Conservation (phyloP, 208 protist genomes). For the Acanthamoeba royreba region DNA sequence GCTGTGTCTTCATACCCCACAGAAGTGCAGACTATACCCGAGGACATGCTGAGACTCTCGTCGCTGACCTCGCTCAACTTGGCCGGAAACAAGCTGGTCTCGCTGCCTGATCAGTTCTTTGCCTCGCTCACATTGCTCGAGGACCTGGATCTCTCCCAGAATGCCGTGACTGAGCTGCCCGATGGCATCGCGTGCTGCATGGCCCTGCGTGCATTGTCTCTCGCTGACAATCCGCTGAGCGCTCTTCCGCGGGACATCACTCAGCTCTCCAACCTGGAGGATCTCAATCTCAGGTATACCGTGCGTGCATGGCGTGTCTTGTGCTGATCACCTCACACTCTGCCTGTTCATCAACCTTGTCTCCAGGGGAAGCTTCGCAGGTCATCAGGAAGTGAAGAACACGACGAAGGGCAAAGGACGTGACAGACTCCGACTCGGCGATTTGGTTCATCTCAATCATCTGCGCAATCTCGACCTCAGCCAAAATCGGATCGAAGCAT, state of each 20-base stretch:
- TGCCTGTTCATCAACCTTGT: too few relatives aligned
- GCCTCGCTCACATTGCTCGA: background rate
- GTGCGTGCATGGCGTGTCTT: too few relatives aligned
- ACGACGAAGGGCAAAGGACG: background rate
- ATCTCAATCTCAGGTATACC: background rate
- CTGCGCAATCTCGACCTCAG: background rate
- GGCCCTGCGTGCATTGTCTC: background rate
- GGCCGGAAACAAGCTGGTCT: background rate
- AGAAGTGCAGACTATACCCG: background rate
- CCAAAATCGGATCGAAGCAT: background rate
- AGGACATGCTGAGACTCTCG: background rate
- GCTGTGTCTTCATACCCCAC: too few relatives aligned
- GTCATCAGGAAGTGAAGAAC: too few relatives aligned
- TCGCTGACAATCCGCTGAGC: background rate
- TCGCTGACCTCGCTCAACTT: background rate
- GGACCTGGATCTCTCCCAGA: background rate
- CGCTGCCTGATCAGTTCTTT: background rate
- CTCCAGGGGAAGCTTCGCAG: too few relatives aligned
- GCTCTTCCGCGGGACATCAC: background rate
- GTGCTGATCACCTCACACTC: too few relatives aligned
- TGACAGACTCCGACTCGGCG: background rate
- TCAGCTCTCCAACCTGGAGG: background rate
- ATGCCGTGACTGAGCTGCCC: background rate
- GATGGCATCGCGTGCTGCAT: background rate
- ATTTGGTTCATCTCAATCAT: background rate